Evolutionary conservation across 805 yeast genomes (phyloP).

Genomic region (Candida tibetensis): DNA sequence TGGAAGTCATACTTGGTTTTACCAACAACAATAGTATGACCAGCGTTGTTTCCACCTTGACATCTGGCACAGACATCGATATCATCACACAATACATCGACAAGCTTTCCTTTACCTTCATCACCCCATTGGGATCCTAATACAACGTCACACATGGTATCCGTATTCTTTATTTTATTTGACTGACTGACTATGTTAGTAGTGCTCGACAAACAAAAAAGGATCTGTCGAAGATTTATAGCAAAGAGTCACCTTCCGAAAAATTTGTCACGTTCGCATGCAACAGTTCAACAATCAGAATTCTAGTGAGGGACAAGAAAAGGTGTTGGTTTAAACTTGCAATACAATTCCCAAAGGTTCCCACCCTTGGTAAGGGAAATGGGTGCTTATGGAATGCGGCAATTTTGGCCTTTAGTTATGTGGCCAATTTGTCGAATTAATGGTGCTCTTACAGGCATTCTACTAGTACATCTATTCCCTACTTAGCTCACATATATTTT

Average conservation of each 20-base stretch:
- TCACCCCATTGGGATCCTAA: constrained; percentile 99
- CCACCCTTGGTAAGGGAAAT: no score
- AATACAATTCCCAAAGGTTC: no score
- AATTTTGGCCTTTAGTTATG: no score
- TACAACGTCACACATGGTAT: constrained; percentile 79
- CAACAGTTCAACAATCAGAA: no score
- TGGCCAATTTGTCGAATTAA: no score
- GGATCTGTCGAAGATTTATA: not conserved
- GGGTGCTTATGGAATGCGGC: no score
- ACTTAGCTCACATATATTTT: no score
- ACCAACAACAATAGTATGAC: constrained; percentile 95
- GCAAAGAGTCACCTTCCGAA: not conserved
- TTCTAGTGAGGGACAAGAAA: no score
- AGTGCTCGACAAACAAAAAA: constrained; percentile 1
- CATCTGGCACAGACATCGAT: constrained; percentile 97
- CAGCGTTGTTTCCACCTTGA: constrained; percentile 99
- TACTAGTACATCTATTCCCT: no score
- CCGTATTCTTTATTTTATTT: not conserved
- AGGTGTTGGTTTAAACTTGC: no score
- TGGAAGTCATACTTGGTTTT: constrained; percentile 93
- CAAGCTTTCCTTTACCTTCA: constrained; percentile 98
- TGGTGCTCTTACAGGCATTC: no score
- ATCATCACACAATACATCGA: constrained; percentile 89
- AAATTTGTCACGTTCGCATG: not conserved
- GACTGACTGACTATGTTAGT: not conserved